Evolutionary conservation across 1,139 yeast genomes (phyloP), one percentile per base, ranked within the genome.

Genomic region (Kurtzmaniella natalensis): DNA sequence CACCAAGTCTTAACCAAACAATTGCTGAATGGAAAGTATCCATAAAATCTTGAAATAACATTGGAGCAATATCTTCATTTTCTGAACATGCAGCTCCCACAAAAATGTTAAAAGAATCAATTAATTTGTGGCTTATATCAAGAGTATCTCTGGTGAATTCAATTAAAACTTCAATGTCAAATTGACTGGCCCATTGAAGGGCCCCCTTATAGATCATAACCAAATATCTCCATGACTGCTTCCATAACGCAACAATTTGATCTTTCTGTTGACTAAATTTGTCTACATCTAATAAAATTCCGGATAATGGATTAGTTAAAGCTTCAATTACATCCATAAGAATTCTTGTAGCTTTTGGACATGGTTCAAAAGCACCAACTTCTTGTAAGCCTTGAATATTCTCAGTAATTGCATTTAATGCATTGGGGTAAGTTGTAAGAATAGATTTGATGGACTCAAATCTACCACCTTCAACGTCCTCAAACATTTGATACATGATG

Each of bases 71-170:
- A 8, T 40, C 30, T 34, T 48, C 32, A 9, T 39, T 11, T 14
- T 31, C 30, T n/a, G 22, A 14, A 31, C 11, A 18, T 11, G 28
- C 29, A 18, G 32, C 24, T 11, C 37, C 41, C 7, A 64, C 70
- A 30, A 86, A 61, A 8, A 73, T 60, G 37, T 83, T 65, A 48
- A 75, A 83, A 3, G 89, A 77, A 38, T 75, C 81, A 14, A 89
- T 57, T 27, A 89, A 59, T 2, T 70, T 59, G 43, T 81, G 81
- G 44, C 95, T 81, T 32, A 85, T 67, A 45, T 89, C 96, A 35
- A 88, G 65, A 0, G 87, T 81, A 53, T 88, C 96, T 53, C 95
- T 76, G 13, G 96, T 85, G 46, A 87, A 88, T 41, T 85, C 94
- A 32, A 82, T 70, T 51, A 86, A 64, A 33, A 72, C 72, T 0